Evolutionary conservation across 805 yeast species (phyloP).

Genomic region (Suhomyces vadensis): DNA sequence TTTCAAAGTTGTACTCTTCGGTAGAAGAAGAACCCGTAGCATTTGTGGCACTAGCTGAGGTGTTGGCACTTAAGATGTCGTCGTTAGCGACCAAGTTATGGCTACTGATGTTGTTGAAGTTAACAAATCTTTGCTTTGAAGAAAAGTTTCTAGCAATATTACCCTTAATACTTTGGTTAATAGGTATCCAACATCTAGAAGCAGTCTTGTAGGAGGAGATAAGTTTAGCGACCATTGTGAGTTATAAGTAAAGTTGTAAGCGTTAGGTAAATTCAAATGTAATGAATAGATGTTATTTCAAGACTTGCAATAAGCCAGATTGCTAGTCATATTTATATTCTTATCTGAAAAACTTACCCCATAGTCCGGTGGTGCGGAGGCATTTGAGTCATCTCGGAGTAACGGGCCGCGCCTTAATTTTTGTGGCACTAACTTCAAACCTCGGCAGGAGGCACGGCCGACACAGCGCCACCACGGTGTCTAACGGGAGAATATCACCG

Average conservation of each 20-base stretch:
- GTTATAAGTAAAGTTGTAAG: not conserved
- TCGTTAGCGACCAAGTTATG: constrained; percentile 37
- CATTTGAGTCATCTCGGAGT: constrained; percentile 14
- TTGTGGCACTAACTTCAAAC: not conserved
- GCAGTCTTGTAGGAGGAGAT: constrained; percentile 42
- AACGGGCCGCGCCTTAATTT: constrained; percentile 5
- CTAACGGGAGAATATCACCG: not conserved
- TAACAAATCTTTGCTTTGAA: constrained; percentile 36
- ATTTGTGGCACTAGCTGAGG: constrained; percentile 12
- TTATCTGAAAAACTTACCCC: constrained; percentile 3
- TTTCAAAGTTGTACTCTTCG: constrained; percentile 17
- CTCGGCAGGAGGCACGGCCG: not conserved
- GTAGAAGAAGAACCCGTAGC: constrained; percentile 14
- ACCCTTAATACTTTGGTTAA: constrained; percentile 17
- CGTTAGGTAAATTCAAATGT: no score
- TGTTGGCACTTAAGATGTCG: constrained; percentile 23
- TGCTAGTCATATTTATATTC: constrained; percentile 1
- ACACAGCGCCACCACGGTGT: not conserved
- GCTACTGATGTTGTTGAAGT: constrained; percentile 34
- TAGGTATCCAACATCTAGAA: constrained; percentile 45
- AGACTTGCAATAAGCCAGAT: no score
- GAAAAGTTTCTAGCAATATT: constrained; percentile 32
- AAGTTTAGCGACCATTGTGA: constrained; percentile 12
- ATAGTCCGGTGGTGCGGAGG: constrained; percentile 2
- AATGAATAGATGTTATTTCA: no score